Evolutionary conservation across 1,139 yeast species (phyloP).

Genomic region (Candida tetrigidarum): DNA sequence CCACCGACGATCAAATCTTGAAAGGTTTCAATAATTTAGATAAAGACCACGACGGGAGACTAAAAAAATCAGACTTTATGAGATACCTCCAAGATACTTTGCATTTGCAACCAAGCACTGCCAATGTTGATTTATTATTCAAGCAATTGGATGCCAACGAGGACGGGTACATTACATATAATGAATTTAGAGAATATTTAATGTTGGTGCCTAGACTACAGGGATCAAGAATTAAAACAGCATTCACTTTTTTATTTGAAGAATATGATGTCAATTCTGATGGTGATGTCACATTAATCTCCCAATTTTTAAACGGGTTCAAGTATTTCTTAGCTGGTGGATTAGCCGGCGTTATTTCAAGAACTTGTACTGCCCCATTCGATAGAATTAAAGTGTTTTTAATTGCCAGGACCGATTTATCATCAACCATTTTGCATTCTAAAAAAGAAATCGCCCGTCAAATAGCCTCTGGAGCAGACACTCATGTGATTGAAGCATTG

Average conservation of each 20-base stretch:
- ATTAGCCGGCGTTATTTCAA: slow-evolving; percentile 92
- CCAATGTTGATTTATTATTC: slow-evolving; percentile 63
- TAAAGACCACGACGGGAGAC: slow-evolving; percentile 73
- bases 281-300: slow-evolving; percentile 86
- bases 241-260: slow-evolving; percentile 79
- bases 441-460: slow-evolving; percentile 52
- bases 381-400: slow-evolving; percentile 92
- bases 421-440: slow-evolving; percentile 68
- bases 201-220: slow-evolving; percentile 77
- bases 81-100: slow-evolving; percentile 60
- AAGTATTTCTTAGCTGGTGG: slow-evolving; percentile 97
- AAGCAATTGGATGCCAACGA: slow-evolving; percentile 60
- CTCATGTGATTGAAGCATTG: slow-evolving; percentile 42
- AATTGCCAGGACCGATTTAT: slow-evolving; percentile 86
- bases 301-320: slow-evolving; percentile 79
- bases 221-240: slow-evolving; percentile 76
- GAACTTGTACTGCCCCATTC: slow-evolving; percentile 97
- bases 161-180: slow-evolving; percentile 77
- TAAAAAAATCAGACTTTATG: slow-evolving; percentile 68
- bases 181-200: slow-evolving; percentile 84
- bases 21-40: slow-evolving; percentile 75
- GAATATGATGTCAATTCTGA: slow-evolving; percentile 83
- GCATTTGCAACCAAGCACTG: slow-evolving; percentile 55
- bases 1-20: slow-evolving; percentile 72
- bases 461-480: slow-evolving; percentile 39